These are phyloP conservation scores for Didymella keratinophila DNA, from an alignment of 2,329 filamentous ascomycete species.

Conservation along the genomic window DNA sequence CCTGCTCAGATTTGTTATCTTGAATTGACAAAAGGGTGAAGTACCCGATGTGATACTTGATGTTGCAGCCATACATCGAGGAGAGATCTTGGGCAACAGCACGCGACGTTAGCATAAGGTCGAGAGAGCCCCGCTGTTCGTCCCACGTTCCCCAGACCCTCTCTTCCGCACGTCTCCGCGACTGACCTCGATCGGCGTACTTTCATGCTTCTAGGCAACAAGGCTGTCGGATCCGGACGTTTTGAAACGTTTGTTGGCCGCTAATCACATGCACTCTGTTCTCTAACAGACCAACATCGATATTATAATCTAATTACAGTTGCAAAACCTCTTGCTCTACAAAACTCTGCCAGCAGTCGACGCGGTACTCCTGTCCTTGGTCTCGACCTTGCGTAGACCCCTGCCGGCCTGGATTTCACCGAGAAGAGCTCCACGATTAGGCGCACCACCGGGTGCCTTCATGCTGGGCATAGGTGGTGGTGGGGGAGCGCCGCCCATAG, in stretches of 20 bases:
- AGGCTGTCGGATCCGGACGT: background rate
- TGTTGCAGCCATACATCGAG: background rate
- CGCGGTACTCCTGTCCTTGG: slow-evolving; percentile 82
- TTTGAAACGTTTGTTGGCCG: background rate
- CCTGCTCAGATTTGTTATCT: background rate
- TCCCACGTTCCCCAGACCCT: slow-evolving; percentile 11
- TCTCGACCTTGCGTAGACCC: slow-evolving; percentile 83
- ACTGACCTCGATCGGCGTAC: background rate
- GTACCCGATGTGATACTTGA: background rate
- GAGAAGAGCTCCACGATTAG: slow-evolving; percentile 68
- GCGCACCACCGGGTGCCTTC: slow-evolving; percentile 38
- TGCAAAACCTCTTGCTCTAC: slow-evolving; percentile 23
- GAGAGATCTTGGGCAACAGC: background rate
- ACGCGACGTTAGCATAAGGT: slow-evolving; percentile 6
- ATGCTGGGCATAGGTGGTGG: slow-evolving; percentile 56
- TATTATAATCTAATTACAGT: slow-evolving; percentile 30
- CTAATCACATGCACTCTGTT: background rate
- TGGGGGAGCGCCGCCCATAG: slow-evolving; percentile 43
- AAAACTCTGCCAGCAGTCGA: slow-evolving; percentile 77
- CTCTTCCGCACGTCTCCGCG: background rate
- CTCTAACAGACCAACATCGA: slow-evolving; percentile 4
- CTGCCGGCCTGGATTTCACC: slow-evolving; percentile 84
- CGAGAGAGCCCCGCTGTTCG: background rate
- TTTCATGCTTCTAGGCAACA: too few relatives aligned
- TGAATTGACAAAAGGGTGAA: background rate